These are phyloP conservation scores for Leccinum broughii DNA, from an alignment of 768 basidiomycete species.

Conservation along the genomic window DNA sequence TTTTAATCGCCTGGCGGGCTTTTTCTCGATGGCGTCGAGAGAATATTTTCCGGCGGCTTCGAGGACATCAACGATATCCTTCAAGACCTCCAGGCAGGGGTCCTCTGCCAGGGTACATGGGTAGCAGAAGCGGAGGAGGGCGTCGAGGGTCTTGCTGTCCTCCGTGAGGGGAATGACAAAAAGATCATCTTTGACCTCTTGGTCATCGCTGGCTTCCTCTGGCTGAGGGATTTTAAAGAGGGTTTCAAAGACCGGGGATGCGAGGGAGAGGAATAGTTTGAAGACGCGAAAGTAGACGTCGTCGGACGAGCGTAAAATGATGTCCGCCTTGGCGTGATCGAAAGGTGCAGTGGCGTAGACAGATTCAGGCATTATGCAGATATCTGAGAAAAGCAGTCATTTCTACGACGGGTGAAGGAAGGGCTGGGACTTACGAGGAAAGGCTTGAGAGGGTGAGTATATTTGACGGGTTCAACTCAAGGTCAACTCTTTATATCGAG, in stretches of 20 bases:
- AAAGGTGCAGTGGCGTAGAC: constrained; percentile 18
- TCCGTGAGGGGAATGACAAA: constrained; percentile 20
- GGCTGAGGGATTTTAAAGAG: constrained; percentile 35
- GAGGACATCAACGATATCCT: constrained; percentile 15
- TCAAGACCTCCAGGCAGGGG: constrained; percentile 13
- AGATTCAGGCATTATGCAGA: neutral
- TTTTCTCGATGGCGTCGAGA: constrained; percentile 20
- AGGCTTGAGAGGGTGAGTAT: no score
- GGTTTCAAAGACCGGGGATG: constrained; percentile 35
- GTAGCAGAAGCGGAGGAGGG: constrained; percentile 27
- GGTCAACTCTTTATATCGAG: no score
- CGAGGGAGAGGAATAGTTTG: constrained; percentile 31
- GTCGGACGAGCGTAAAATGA: constrained; percentile 29
- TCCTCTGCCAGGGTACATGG: constrained; percentile 21
- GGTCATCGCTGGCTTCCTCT: constrained; percentile 3
- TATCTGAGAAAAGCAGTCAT: neutral
- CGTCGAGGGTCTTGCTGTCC: constrained; percentile 21
- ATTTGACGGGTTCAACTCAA: no score
- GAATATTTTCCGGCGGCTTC: constrained; percentile 23
- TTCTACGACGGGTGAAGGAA: neutral
- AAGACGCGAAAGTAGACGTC: constrained; percentile 32
- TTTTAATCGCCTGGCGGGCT: constrained; percentile 22
- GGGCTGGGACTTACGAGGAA: neutral
- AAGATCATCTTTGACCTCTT: constrained; percentile 16
- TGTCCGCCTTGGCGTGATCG: constrained; percentile 19